A percentile compares a stretch with the other conserved stretches of the same genome.
phyloP scores from a whole-genome alignment of 805 yeast genomes.

The Cyberlindnera mississippiensis region DNA sequence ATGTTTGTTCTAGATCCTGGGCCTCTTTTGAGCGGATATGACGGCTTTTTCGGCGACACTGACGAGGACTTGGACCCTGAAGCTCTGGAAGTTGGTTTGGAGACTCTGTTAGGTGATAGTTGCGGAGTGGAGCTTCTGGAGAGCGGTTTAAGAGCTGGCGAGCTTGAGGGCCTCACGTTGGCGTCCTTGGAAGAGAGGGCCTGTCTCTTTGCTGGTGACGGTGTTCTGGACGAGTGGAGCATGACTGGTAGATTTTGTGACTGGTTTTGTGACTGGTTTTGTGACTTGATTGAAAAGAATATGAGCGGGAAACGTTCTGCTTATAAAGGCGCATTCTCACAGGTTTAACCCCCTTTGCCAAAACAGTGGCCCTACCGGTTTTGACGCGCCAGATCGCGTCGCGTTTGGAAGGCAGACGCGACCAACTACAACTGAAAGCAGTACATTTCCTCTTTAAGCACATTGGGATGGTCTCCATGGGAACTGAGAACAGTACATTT shows the following conservation, averaged over 20 bases:
- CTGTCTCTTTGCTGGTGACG: slow-evolving; percentile 23
- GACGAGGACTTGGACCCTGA: slow-evolving; percentile 6
- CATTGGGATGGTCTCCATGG: slow-evolving; percentile 1
- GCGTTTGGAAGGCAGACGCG: slow-evolving; percentile 1
- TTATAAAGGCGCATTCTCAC: background rate
- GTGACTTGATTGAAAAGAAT: background rate
- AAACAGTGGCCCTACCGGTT: slow-evolving; percentile 18
- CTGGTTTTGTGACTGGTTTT: background rate
- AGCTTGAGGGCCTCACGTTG: slow-evolving; percentile 17
- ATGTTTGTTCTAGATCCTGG: background rate
- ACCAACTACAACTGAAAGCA: background rate
- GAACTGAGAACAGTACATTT: background rate
- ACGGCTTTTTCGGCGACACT: slow-evolving; percentile 10
- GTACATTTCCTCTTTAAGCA: background rate
- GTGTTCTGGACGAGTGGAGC: slow-evolving; percentile 16
- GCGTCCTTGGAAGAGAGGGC: slow-evolving; percentile 26
- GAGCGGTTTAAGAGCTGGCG: slow-evolving; percentile 10
- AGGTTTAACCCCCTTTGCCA: slow-evolving; percentile 1
- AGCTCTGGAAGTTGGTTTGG: background rate
- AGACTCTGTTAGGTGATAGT: slow-evolving; percentile 10
- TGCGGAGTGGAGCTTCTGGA: slow-evolving; percentile 14
- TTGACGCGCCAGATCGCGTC: background rate
- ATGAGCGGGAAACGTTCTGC: background rate
- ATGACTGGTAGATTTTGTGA: background rate
- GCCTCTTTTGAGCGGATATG: slow-evolving; percentile 3